Conservation (phyloP, 768 basidiomycete genomes). For the Paxillus involutus region DNA sequence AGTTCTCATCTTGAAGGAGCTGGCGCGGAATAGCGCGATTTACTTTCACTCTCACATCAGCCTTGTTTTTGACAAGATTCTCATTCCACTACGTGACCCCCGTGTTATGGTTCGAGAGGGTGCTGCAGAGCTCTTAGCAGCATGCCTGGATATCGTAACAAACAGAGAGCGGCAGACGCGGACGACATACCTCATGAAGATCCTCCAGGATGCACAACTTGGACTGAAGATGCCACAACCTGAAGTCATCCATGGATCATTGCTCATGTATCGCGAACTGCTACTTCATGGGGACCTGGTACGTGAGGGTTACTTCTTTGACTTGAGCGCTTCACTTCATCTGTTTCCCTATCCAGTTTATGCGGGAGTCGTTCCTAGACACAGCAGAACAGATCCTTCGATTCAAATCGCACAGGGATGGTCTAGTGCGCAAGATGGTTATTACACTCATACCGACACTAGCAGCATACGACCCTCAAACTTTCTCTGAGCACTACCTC, state of each 20-base stretch:
- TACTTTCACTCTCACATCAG: conserved; percentile 89
- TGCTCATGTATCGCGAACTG: conserved; percentile 89
- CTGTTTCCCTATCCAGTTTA: conserved; percentile 54
- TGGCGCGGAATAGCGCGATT: conserved; percentile 84
- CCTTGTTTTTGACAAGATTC: conserved; percentile 89
- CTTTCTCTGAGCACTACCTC: conserved; percentile 87
- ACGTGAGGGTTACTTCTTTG: conserved; percentile 25
- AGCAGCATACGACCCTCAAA: conserved; percentile 91
- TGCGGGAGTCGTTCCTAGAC: conserved; percentile 83
- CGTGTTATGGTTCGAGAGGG: conserved; percentile 90
- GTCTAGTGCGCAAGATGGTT: conserved; percentile 88
- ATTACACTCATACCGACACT: conserved; percentile 94
- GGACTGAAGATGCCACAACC: conserved; percentile 79
- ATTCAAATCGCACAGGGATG: conserved; percentile 86
- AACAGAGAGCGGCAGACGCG: conserved; percentile 66
- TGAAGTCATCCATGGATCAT: conserved; percentile 89
- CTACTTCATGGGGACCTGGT: conserved; percentile 95
- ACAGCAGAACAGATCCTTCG: conserved; percentile 88
- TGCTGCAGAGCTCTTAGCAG: conserved; percentile 90
- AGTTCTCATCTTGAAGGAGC: conserved; percentile 90
- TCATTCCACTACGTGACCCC: conserved; percentile 85
- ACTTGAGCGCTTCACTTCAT: conserved; percentile 1
- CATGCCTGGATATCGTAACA: conserved; percentile 86
- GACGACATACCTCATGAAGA: conserved; percentile 69
- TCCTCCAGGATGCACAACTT: conserved; percentile 85